A percentile compares a stretch with the other conserved stretches of the same genome.
phyloP scores from a whole-genome alignment of 331 rosid species.

The Malus hybrid region DNA sequence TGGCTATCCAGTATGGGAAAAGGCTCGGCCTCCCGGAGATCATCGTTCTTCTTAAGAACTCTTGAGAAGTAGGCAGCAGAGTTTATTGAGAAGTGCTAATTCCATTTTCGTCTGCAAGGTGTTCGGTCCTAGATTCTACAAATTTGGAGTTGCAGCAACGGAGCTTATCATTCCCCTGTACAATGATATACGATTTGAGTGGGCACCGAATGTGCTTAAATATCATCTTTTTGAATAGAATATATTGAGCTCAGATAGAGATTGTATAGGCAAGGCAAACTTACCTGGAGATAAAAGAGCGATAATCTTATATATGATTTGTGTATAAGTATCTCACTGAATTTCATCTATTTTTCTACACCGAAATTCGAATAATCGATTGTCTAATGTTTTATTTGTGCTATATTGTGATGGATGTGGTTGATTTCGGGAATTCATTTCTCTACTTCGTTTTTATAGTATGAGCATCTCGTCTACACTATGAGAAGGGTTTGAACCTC shows the following conservation, averaged over 20 bases:
- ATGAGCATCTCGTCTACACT: too few species aligned
- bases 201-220: neutral
- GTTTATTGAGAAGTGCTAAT: neutral
- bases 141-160: slow-evolving; percentile 18
- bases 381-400: neutral
- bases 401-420: neutral
- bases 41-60: slow-evolving; percentile 23
- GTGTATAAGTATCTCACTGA: neutral
- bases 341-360: neutral
- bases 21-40: slow-evolving; percentile 54
- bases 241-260: neutral
- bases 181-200: slow-evolving; percentile 1
- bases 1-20: slow-evolving; percentile 53
- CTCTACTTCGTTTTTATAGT: too few species aligned
- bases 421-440: too few species aligned
- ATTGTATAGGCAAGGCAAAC: neutral
- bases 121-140: slow-evolving; percentile 3
- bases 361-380: neutral
- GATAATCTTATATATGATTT: neutral
- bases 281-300: neutral
- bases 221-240: neutral
- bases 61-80: slow-evolving; percentile 28
- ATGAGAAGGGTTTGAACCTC: too few species aligned
- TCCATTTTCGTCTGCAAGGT: neutral
- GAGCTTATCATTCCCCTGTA: slow-evolving; percentile 17